Evolutionary conservation across 2,329 filamentous ascomycete genomes (phyloP), one percentile per base, ranked within the genome.

Genomic region (Alternaria rosae): DNA sequence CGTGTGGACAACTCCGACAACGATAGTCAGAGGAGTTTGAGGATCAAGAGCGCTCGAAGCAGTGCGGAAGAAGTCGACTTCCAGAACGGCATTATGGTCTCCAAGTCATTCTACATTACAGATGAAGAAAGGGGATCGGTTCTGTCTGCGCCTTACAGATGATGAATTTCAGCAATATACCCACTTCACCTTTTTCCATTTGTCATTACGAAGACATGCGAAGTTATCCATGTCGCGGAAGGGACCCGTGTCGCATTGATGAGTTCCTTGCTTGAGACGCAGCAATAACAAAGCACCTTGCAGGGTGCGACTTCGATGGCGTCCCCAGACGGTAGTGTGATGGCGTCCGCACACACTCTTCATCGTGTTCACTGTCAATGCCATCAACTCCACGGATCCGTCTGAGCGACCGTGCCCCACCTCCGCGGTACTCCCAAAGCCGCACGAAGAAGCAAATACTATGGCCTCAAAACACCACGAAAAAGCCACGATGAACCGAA

Each of bases 51-150:
- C 17, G 52, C 65, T 4, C 57, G 65, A 12, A 66, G 50, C 15
- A 72, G 67, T 21, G 65, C 65, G 5, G 71, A 74, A 9, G 70
- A 74, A 15, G 35, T 17, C 2, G 57, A 58, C 0, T 74, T 74
- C 66, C 66, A 68, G 3, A 53, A 38, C 28, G 59, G 59, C 13
- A 76, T 77, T 15, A 72, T 75, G 71, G 75, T 77, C 11, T 71
- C 69, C 17, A 74, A 70, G 26, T 71, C 69, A 4, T 77, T 77
- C 38, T 71, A 70, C 55, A 68, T 77, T 11, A 71, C 72, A 4
- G 75, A 77, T 41, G 73, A 75, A 30, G 69, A 74, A 51, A 57
- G 71, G 38, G 64, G 58, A 2, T 60, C 57, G 5, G 41, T 62
- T 20, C 6, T 56, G 20, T 60, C 60, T 11, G 55, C 59, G 20